A percentile compares a stretch with the other conserved stretches of the same genome.
Evolutionary conservation across 2,329 filamentous ascomycete species (phyloP).

Genomic region (Diaporthe amygdali): DNA sequence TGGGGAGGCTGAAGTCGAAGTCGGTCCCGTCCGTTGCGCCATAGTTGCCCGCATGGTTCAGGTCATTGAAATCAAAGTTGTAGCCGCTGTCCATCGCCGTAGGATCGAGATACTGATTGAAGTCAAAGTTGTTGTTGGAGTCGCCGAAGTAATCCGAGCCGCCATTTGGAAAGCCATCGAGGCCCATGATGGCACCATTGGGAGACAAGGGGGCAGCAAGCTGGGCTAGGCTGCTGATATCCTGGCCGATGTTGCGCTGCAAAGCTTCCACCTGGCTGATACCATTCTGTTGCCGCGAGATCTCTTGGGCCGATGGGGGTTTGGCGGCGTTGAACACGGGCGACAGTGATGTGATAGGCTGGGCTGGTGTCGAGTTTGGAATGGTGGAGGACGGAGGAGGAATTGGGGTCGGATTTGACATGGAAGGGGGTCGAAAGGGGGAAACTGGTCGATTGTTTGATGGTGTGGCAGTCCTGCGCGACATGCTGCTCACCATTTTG

Average conservation of each 20-base stretch:
- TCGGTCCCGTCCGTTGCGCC: slow-evolving; percentile 29
- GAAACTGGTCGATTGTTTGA: slow-evolving; percentile 30
- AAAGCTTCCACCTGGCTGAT: slow-evolving; percentile 71
- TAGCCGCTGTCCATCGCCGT: slow-evolving; percentile 42
- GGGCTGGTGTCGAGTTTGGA: slow-evolving; percentile 50
- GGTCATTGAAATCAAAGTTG: slow-evolving; percentile 17
- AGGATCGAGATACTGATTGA: slow-evolving; percentile 55
- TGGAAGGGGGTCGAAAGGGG: slow-evolving; percentile 25
- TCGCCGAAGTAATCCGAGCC: slow-evolving; percentile 38
- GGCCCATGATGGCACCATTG: slow-evolving; percentile 17
- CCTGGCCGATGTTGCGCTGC: slow-evolving; percentile 31
- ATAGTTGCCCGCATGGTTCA: slow-evolving; percentile 33
- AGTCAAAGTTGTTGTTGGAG: slow-evolving; percentile 44
- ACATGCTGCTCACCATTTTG: slow-evolving; percentile 65
- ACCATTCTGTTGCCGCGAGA: slow-evolving; percentile 55
- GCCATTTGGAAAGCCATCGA: not conserved
- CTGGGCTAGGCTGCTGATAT: slow-evolving; percentile 35
- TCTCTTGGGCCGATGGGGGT: slow-evolving; percentile 1
- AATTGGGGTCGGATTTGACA: slow-evolving; percentile 36
- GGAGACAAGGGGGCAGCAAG: slow-evolving; percentile 15
- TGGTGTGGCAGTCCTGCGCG: slow-evolving; percentile 42
- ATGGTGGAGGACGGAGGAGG: slow-evolving; percentile 51
- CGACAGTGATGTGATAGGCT: slow-evolving; percentile 70
- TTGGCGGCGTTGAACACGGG: slow-evolving; percentile 54
- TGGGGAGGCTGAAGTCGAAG: slow-evolving; percentile 22